These are phyloP conservation scores for Allium sativum DNA, from an alignment of 106 monocot species.

Conservation along the genomic window DNA sequence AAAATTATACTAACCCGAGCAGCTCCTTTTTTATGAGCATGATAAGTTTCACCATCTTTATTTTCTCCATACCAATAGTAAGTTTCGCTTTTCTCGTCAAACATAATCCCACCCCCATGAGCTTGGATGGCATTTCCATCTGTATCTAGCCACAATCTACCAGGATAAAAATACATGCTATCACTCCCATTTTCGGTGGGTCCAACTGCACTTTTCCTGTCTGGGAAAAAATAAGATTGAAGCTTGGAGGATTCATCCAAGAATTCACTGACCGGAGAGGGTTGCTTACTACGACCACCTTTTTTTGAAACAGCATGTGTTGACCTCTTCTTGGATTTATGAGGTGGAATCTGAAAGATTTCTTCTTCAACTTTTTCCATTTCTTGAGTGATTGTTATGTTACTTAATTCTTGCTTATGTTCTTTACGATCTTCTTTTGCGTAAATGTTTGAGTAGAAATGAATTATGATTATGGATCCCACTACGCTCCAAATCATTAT, in stretches of 20 bases:
- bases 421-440: slow-evolving; percentile 7
- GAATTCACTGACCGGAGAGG: slow-evolving; percentile 55
- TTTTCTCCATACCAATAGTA: slow-evolving; percentile 99
- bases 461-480: slow-evolving; percentile 41
- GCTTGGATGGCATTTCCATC: slow-evolving; percentile 92
- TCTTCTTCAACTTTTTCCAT: slow-evolving; percentile 77
- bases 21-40: slow-evolving; percentile 51
- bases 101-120: slow-evolving; percentile 80
- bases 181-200: slow-evolving; percentile 45
- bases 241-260: slow-evolving; percentile 78
- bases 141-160: slow-evolving; percentile 71
- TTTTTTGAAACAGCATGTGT: slow-evolving; percentile 55
- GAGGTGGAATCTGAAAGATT: slow-evolving; percentile 46
- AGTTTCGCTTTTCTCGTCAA: slow-evolving; percentile 53
- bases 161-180: slow-evolving; percentile 64
- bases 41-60: slow-evolving; percentile 83
- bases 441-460: slow-evolving; percentile 33
- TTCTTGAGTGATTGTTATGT: slow-evolving; percentile 22
- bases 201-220: slow-evolving; percentile 27
- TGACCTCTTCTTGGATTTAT: slow-evolving; percentile 36
- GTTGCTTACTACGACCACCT: slow-evolving; percentile 44
- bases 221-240: slow-evolving; percentile 70
- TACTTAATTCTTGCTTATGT: slow-evolving; percentile 11
- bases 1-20: slow-evolving; percentile 54
- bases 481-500: slow-evolving; percentile 46